A percentile compares a stretch with the other conserved stretches of the same genome.
Conservation (phyloP, 2,329 filamentous ascomycete species). For the Phaeosphaeria sp. region DNA sequence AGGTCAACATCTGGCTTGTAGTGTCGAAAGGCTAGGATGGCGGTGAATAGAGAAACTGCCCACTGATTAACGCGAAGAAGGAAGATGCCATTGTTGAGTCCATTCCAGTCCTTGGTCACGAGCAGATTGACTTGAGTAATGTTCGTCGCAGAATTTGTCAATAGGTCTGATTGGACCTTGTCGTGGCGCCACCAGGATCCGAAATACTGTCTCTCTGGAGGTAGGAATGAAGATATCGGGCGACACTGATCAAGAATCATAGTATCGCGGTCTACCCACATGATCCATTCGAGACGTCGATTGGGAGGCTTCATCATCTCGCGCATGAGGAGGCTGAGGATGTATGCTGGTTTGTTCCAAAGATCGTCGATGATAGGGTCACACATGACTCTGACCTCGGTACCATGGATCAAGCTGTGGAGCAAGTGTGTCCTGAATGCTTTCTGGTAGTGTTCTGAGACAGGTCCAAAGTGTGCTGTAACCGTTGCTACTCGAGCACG, state of each 20-base stretch:
- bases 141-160: neutral
- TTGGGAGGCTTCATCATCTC: constrained; percentile 45
- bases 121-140: constrained; percentile 40
- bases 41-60: constrained; percentile 49
- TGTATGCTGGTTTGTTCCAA: constrained; percentile 55
- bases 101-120: constrained; percentile 49
- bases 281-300: constrained; percentile 51
- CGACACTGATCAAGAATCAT: constrained; percentile 53
- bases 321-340: constrained; percentile 48
- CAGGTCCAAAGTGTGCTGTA: constrained; percentile 48
- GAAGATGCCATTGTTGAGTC: constrained; percentile 54
- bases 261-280: constrained; percentile 55
- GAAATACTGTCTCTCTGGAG: constrained; percentile 24
- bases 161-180: neutral
- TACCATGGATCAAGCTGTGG: constrained; percentile 51
- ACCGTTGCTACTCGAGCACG: constrained; percentile 44
- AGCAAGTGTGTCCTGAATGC: constrained; percentile 50
- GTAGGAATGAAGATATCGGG: constrained; percentile 50
- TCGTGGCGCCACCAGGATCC: constrained; percentile 20
- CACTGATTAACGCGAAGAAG: constrained; percentile 49
- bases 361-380: constrained; percentile 51
- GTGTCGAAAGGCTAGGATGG: constrained; percentile 49
- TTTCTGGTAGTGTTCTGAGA: constrained; percentile 48
- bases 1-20: constrained; percentile 47
- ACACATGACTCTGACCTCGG: constrained; percentile 52